Percentiles rank a stretch among this genome's conserved stretches.
Evolutionary conservation across 164 flowering plant genomes (phyloP).

Genomic region (Sedum album): DNA sequence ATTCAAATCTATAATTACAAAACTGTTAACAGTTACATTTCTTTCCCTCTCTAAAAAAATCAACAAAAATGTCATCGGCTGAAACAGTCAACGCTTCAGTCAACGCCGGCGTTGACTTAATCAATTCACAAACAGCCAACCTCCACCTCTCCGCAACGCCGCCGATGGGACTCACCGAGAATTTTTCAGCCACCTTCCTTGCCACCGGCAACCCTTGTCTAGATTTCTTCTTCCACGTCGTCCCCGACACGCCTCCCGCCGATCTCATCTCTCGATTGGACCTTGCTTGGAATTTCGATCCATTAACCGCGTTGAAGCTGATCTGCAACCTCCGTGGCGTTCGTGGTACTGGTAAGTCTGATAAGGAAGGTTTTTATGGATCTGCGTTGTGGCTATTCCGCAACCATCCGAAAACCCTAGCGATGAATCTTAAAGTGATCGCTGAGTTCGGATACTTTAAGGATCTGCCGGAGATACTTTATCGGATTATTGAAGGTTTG

Average conservation of each 20-base stretch:
- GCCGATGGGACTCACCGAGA: constrained; percentile 33
- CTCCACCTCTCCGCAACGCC: background rate
- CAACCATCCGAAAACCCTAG: constrained; percentile 34
- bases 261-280: constrained; percentile 15
- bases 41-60: background rate
- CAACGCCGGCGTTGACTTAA: background rate
- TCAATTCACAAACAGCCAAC: constrained; percentile 11
- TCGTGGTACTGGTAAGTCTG: constrained; percentile 44
- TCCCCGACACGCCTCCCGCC: constrained; percentile 33
- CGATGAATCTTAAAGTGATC: constrained; percentile 17
- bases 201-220: constrained; percentile 46
- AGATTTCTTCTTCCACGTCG: constrained; percentile 61
- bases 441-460: constrained; percentile 26
- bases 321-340: constrained; percentile 49
- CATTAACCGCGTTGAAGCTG: constrained; percentile 44
- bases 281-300: constrained; percentile 32
- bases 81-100: background rate
- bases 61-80: constrained; percentile 3
- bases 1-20: too few relatives aligned
- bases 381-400: constrained; percentile 36
- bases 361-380: constrained; percentile 31
- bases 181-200: constrained; percentile 30
- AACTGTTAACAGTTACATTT: too few relatives aligned
- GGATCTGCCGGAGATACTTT: constrained; percentile 26
- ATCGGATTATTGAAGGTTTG: constrained; percentile 23